Percentiles rank a stretch among this genome's conserved stretches.
phyloP scores from a whole-genome alignment of 2,329 filamentous ascomycete species.

The Dactylellina haptotyla region DNA sequence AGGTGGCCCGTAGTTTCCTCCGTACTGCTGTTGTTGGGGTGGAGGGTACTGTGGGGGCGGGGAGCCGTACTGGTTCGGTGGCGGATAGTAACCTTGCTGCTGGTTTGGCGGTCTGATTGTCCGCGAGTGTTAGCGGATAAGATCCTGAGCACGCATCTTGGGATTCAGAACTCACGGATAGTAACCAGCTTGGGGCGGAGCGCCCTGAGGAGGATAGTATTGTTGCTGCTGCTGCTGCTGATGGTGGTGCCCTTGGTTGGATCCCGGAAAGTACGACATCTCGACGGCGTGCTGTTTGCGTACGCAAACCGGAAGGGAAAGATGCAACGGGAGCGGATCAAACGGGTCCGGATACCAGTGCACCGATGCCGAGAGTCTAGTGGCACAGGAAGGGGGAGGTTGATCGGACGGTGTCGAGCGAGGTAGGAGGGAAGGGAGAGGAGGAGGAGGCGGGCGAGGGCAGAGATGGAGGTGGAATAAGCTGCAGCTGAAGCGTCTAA shows the following conservation, averaged over 20 bases:
- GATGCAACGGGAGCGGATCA: background rate
- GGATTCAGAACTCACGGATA: slow-evolving; percentile 30
- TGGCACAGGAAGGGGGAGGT: too few species aligned
- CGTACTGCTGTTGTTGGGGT: slow-evolving; percentile 26
- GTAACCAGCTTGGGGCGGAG: slow-evolving; percentile 46
- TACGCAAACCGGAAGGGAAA: slow-evolving; percentile 22
- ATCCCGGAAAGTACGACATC: slow-evolving; percentile 54
- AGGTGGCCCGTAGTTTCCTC: slow-evolving; percentile 44
- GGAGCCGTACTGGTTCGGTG: slow-evolving; percentile 42
- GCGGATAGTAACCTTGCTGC: slow-evolving; percentile 26
- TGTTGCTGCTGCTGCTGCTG: slow-evolving; percentile 37
- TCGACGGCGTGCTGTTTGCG: slow-evolving; percentile 20
- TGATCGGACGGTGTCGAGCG: slow-evolving; percentile 4
- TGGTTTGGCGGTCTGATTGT: slow-evolving; percentile 17
- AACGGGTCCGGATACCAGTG: background rate
- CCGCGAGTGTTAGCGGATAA: background rate
- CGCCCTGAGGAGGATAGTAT: slow-evolving; percentile 36
- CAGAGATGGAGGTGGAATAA: too few species aligned
- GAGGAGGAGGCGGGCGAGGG: background rate
- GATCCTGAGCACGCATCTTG: background rate
- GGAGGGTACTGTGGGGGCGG: slow-evolving; percentile 37
- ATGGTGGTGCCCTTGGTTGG: slow-evolving; percentile 28
- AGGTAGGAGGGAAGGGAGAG: background rate
- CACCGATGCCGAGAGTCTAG: background rate
- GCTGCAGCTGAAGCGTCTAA: slow-evolving; percentile 40